phyloP scores from a whole-genome alignment of 805 yeast genomes.

The Metschnikowia santaceciliae region DNA sequence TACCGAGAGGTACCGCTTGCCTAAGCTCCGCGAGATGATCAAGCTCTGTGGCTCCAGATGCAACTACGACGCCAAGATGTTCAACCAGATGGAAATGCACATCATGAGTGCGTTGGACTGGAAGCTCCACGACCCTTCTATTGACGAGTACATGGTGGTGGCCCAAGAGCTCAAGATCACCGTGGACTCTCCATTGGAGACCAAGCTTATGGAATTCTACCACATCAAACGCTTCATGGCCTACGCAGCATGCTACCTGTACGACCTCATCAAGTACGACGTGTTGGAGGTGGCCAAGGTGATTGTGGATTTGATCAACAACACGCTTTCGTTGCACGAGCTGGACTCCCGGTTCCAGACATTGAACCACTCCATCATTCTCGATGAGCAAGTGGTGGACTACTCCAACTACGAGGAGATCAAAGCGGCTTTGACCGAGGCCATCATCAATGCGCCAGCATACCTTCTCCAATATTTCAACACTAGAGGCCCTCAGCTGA shows the following conservation, averaged over 20 bases:
- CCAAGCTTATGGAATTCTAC: constrained; percentile 31
- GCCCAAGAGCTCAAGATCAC: constrained; percentile 37
- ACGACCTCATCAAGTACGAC: constrained; percentile 27
- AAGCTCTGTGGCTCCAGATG: constrained; percentile 64
- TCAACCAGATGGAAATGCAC: constrained; percentile 73
- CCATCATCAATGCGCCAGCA: constrained; percentile 12
- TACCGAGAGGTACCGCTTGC: constrained; percentile 71
- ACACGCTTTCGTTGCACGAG: constrained; percentile 21
- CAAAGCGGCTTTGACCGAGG: constrained; percentile 8
- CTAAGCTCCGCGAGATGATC: constrained; percentile 57
- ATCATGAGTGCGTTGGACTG: constrained; percentile 67
- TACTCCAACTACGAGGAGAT: constrained; percentile 6
- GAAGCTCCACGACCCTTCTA: constrained; percentile 61
- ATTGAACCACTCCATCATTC: constrained; percentile 14
- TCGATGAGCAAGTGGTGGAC: constrained; percentile 5
- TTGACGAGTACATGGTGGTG: constrained; percentile 35
- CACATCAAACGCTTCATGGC: constrained; percentile 47
- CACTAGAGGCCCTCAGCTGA: constrained; percentile 14
- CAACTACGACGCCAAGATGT: constrained; percentile 44
- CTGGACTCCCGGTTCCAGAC: constrained; percentile 23
- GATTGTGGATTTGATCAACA: constrained; percentile 31
- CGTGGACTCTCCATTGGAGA: constrained; percentile 14
- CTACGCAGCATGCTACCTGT: constrained; percentile 47
- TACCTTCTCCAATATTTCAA: constrained; percentile 13
- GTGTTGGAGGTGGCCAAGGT: constrained; percentile 24